Conservation (phyloP, 192 early-diverging fungal species). For the Backusella mclennaniae region DNA sequence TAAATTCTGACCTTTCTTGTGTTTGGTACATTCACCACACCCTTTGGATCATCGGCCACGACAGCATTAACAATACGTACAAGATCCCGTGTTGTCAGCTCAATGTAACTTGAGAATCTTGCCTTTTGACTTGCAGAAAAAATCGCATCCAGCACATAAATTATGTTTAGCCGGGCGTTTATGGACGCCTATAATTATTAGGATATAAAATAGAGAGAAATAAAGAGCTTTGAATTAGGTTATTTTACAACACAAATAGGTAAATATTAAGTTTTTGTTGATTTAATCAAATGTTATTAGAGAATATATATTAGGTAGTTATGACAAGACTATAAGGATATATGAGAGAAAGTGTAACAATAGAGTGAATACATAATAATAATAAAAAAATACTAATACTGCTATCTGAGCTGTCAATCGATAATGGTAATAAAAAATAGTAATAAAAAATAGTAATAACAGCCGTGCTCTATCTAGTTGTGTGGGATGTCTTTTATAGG, state of each 20-base stretch:
- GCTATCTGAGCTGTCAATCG: not conserved
- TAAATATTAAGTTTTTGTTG: not conserved
- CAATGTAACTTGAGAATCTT: conserved; percentile 47
- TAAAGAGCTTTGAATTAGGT: not conserved
- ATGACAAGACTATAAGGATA: not conserved
- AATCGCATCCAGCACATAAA: conserved; percentile 57
- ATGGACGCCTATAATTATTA: conserved; percentile 39
- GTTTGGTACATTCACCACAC: conserved; percentile 53
- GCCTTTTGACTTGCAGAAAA: conserved; percentile 45
- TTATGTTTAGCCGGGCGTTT: conserved; percentile 53
- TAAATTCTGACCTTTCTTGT: conserved; percentile 44
- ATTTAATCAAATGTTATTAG: not conserved
- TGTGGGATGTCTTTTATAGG: not conserved
- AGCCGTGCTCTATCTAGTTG: not conserved
- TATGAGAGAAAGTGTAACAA: not conserved
- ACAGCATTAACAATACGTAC: conserved; percentile 42
- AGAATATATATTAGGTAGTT: not conserved
- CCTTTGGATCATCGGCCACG: conserved; percentile 42
- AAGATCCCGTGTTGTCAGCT: conserved; percentile 45
- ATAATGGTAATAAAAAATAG: not conserved
- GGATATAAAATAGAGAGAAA: not conserved
- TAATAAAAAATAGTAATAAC: not conserved
- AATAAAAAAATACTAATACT: not conserved
- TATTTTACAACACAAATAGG: not conserved
- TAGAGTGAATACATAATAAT: not conserved